Evolutionary conservation across 1,139 yeast genomes (phyloP).

Genomic region (Geotrichum citri-aurantii): DNA sequence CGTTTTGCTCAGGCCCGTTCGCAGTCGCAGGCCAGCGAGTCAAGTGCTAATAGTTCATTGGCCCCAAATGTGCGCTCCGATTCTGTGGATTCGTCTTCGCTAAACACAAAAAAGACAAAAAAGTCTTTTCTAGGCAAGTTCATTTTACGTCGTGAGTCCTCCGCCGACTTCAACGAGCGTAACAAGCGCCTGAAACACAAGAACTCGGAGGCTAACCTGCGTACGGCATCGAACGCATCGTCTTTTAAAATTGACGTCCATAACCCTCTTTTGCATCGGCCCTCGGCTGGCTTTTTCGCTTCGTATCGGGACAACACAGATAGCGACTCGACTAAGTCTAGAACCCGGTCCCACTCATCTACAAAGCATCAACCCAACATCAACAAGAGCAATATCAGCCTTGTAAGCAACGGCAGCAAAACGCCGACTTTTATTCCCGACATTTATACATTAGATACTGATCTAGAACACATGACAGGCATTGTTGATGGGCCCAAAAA

Average conservation of each 20-base stretch:
- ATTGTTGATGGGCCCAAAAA: slow-evolving; percentile 14
- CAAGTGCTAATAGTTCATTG: slow-evolving; percentile 1
- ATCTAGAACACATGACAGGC: slow-evolving; percentile 18
- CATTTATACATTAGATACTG: slow-evolving; percentile 14
- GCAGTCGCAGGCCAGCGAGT: slow-evolving; percentile 1
- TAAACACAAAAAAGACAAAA: slow-evolving; percentile 18
- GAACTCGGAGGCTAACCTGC: slow-evolving; percentile 15
- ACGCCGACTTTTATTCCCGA: background rate
- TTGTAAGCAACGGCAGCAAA: background rate
- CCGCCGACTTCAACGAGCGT: slow-evolving; percentile 21
- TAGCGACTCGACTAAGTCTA: background rate
- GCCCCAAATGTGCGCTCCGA: slow-evolving; percentile 14
- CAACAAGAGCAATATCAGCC: background rate
- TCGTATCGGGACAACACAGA: slow-evolving; percentile 8
- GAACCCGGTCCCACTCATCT: background rate
- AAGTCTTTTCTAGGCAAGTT: slow-evolving; percentile 27
- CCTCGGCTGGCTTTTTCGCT: slow-evolving; percentile 7
- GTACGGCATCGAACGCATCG: slow-evolving; percentile 9
- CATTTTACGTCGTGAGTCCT: slow-evolving; percentile 27
- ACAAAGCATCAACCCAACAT: background rate
- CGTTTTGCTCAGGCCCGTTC: background rate
- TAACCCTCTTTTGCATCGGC: slow-evolving; percentile 13
- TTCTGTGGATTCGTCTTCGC: slow-evolving; percentile 23
- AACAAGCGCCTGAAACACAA: slow-evolving; percentile 14
- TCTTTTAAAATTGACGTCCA: slow-evolving; percentile 9